These are phyloP conservation scores for Spiraea crenata DNA, from an alignment of 331 rosid species.

Conservation along the genomic window DNA sequence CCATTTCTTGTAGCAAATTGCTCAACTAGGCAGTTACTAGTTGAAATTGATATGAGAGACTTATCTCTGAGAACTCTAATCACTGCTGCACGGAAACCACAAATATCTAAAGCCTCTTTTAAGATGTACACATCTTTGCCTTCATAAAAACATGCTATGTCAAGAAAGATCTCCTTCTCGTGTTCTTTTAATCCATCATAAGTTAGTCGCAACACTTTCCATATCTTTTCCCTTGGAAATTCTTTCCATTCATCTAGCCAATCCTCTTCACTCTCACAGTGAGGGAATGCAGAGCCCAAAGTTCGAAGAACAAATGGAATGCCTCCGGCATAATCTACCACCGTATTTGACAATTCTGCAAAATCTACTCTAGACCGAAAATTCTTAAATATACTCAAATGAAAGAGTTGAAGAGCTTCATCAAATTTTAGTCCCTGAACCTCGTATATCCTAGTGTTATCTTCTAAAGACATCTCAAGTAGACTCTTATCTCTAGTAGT, in stretches of 20 bases:
- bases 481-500: not conserved
- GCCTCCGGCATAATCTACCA: slow-evolving; percentile 4
- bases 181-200: slow-evolving; percentile 8
- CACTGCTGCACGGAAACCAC: not conserved
- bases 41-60: no score
- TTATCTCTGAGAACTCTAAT: no score
- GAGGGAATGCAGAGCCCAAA: slow-evolving; percentile 1
- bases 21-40: no score
- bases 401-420: not conserved
- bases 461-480: not conserved
- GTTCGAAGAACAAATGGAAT: slow-evolving; percentile 22
- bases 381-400: not conserved
- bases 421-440: not conserved
- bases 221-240: not conserved
- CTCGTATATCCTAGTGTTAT: not conserved
- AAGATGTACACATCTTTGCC: not conserved
- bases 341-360: not conserved
- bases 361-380: not conserved
- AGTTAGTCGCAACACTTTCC: not conserved
- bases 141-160: slow-evolving; percentile 18
- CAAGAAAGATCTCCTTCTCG: not conserved
- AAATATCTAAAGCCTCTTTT: not conserved
- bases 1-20: no score
- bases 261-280: not conserved
- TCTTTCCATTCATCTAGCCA: not conserved